Base-by-base conservation (phyloP, 2,329 filamentous ascomycete genomes). In the Aaosphaeria pasadenensis region DNA sequence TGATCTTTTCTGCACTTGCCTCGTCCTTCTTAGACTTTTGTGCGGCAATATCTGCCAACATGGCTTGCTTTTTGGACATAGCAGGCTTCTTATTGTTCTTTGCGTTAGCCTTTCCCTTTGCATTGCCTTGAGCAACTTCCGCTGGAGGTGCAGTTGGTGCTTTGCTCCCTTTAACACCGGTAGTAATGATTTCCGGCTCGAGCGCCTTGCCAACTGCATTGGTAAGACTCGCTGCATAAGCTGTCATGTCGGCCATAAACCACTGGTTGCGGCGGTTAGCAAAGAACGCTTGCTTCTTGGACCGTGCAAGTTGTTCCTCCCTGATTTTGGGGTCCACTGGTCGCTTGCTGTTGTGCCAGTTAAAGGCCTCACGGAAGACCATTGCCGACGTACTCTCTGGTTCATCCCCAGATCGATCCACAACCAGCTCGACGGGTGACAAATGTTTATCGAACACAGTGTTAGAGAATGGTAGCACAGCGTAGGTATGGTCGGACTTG, bases 181-280 rank as follows among this genome's bases (percentile, higher is more conserved):
- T 76, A 1, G 85, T 78, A 43, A 89, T 80, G 4, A 74, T 81
- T 61, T 89, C 84, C 0, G 84, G 84, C 28, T 86, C 76, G 5
- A 89, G 74, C 2, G 72, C 73, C 53, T 83, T 87, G 3, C 85
- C 85, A 2, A 77, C 73, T 0, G 82, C 75, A 48, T 84, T 85
- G 0, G 84, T 87, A 42, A 90, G 73, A 65, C 85, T 88, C 9
- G 83, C 84, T 1, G 87, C 84, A 62, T 90, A 91, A 1, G 77
- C 74, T 30, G 78, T 77, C 68, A 87, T 87, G 49, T 88, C 84
- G 1, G 79, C 77, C 80, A 88, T 86, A 59, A 82, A 84, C 44
- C 74, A 75, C 57, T 90, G 86, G 40, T 86, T 83, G 45, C 71
- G 72, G 52, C 71, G 77, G 45, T 65, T 67, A 5, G 74, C 71